Percentiles rank a stretch among this genome's conserved stretches.
phyloP scores from a whole-genome alignment of 352 stramenopile species.

The Blastocystis sp. region DNA sequence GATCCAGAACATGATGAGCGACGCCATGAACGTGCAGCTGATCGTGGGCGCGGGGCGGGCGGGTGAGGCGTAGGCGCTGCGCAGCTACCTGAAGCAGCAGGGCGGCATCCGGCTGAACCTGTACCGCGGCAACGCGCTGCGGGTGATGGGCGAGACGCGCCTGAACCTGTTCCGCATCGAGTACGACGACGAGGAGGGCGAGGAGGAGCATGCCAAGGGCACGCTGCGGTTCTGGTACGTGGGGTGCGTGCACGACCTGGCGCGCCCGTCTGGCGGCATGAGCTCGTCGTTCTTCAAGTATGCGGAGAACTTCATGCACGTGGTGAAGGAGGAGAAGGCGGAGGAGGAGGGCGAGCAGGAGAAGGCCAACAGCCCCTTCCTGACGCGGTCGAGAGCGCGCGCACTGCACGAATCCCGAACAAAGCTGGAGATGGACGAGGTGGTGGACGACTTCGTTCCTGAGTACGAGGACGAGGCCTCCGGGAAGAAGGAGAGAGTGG shows the following conservation, averaged over 20 bases:
- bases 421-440: slow-evolving; percentile 35
- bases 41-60: background rate
- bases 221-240: slow-evolving; percentile 52
- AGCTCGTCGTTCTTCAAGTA: slow-evolving; percentile 28
- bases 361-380: slow-evolving; percentile 26
- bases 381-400: slow-evolving; percentile 18
- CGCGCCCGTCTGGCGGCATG: background rate
- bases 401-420: background rate
- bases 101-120: slow-evolving; percentile 15
- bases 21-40: background rate
- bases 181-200: background rate
- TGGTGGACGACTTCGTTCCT: slow-evolving; percentile 9
- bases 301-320: slow-evolving; percentile 14
- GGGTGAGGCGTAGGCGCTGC: slow-evolving; percentile 1
- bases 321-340: background rate
- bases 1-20: slow-evolving; percentile 9
- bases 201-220: background rate
- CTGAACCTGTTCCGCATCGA: slow-evolving; percentile 27
- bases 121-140: slow-evolving; percentile 30
- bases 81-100: background rate
- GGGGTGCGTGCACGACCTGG: slow-evolving; percentile 1
- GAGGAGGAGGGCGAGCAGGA: slow-evolving; percentile 26
- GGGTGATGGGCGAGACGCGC: slow-evolving; percentile 31
- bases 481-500: background rate
- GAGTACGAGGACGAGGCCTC: slow-evolving; percentile 24